phyloP scores from a whole-genome alignment of 2,329 filamentous ascomycete genomes.

The Exserohilum rostratum region DNA sequence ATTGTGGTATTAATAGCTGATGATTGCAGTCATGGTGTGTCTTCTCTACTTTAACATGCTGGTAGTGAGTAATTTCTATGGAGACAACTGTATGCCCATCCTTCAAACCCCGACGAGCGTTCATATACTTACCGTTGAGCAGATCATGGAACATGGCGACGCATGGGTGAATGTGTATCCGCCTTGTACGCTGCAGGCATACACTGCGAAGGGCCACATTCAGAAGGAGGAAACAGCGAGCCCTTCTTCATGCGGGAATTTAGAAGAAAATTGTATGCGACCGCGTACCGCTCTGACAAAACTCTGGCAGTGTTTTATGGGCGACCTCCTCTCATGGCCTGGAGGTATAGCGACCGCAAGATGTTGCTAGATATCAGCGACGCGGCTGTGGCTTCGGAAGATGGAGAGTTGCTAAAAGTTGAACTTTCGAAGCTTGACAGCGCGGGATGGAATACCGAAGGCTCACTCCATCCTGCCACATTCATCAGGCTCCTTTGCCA shows the following conservation, averaged over 20 bases:
- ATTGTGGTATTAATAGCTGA: neutral
- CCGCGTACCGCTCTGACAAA: conserved; percentile 42
- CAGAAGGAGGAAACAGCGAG: conserved; percentile 23
- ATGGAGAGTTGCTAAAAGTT: conserved; percentile 30
- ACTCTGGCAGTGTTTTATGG: conserved; percentile 44
- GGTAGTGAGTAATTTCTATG: conserved; percentile 42
- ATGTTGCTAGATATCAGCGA: conserved; percentile 43
- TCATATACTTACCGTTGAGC: conserved; percentile 8
- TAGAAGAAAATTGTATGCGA: conserved; percentile 36
- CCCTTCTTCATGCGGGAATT: conserved; percentile 43
- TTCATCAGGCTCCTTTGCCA: conserved; percentile 37
- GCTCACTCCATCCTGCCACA: conserved; percentile 33
- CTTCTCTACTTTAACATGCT: conserved; percentile 40
- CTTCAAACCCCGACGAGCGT: neutral
- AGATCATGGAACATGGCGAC: conserved; percentile 46
- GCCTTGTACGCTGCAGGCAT: conserved; percentile 42
- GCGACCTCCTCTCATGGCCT: conserved; percentile 44
- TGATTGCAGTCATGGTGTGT: conserved; percentile 39
- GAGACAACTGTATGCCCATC: conserved; percentile 41
- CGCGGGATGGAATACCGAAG: conserved; percentile 42
- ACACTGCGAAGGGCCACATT: conserved; percentile 41
- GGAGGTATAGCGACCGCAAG: conserved; percentile 41
- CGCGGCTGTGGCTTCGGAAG: conserved; percentile 29
- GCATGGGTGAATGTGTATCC: conserved; percentile 38
- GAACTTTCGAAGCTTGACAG: conserved; percentile 36